Percentiles rank a stretch among this genome's conserved stretches.
phyloP scores from a whole-genome alignment of 306 rosid species.

The Cicer cuneatum region DNA sequence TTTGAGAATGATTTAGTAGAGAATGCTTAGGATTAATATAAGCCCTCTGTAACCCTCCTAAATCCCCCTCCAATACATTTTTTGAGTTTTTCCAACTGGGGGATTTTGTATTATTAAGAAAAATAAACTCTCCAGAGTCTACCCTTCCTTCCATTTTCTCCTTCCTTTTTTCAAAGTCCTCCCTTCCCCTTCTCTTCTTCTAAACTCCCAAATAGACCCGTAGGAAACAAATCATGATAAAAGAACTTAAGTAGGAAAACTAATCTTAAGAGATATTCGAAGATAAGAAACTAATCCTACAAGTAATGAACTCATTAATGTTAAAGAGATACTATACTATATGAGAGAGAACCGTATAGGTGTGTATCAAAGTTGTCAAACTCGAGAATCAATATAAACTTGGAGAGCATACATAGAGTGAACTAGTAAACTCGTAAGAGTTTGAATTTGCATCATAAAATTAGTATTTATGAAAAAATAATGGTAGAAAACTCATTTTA shows the following conservation, averaged over 20 bases:
- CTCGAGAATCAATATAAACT: background rate
- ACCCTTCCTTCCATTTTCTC: too few relatives aligned
- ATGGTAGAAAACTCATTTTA: background rate
- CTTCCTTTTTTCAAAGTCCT: too few relatives aligned
- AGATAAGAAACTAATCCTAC: background rate
- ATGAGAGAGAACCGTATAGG: background rate
- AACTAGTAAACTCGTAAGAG: background rate
- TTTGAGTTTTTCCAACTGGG: too few relatives aligned
- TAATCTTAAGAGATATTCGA: background rate
- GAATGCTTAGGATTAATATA: too few relatives aligned
- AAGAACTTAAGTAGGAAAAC: background rate
- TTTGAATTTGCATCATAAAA: conserved; percentile 2
- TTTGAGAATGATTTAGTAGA: too few relatives aligned
- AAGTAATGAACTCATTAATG: conserved; percentile 17
- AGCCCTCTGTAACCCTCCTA: too few relatives aligned
- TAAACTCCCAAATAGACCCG: too few relatives aligned
- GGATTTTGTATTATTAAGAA: too few relatives aligned
- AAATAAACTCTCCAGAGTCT: too few relatives aligned
- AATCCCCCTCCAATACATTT: too few relatives aligned
- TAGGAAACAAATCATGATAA: background rate
- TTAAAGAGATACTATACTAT: background rate
- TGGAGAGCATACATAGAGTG: background rate
- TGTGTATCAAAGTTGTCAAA: background rate
- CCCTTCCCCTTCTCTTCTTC: too few relatives aligned
- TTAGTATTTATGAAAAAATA: background rate